Base-by-base conservation (phyloP, 345 rosid genomes). In the Cardamine occulta region DNA sequence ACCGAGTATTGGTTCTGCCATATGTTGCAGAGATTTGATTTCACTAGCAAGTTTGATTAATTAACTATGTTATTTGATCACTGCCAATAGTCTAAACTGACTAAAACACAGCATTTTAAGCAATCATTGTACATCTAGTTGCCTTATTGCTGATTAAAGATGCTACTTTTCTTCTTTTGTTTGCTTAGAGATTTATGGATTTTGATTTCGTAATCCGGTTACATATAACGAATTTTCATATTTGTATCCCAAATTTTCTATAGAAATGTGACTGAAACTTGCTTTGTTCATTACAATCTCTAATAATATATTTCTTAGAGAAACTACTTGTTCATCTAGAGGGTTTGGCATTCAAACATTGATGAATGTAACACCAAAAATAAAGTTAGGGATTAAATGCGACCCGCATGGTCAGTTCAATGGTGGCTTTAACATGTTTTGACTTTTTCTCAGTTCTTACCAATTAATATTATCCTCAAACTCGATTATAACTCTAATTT, bases 391-490 rank as follows among this genome's bases (percentile, higher is more conserved):
- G 47, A 15, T 44, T 15, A 44, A 44, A 44, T 42, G 48, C 17
- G 48, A 42, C 7, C 48, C 48, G 17, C 49, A 44, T 44, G 49
- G 7, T 44, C 18, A 44, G 39, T 59, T 70, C 58, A 48, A 31
- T 32, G 78, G 72, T 74, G 78, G 72, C 78, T 74, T 31, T n/a
- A 34, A 44, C 72, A 45, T 74, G 49, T 65, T 8, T 70, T 31
- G 65, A 57, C 56, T 24, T 70, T 39, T 44, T 44, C 32, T 63
- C 24, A 29, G 9, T 73, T 63, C 8, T 44, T 54, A 42, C 56
- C 56, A 55, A 31, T 24, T 44, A 2, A 42, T 17, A 73, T 29
- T 9, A 51, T 56, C 53, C 14, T 26, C 5, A 0, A 66, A 48
- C 58, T 15, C 58, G 13, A 67, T 49, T 21, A 18, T 34, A 32